phyloP scores from a whole-genome alignment of 345 rosid species.

The Eucalyptus shirleyi region DNA sequence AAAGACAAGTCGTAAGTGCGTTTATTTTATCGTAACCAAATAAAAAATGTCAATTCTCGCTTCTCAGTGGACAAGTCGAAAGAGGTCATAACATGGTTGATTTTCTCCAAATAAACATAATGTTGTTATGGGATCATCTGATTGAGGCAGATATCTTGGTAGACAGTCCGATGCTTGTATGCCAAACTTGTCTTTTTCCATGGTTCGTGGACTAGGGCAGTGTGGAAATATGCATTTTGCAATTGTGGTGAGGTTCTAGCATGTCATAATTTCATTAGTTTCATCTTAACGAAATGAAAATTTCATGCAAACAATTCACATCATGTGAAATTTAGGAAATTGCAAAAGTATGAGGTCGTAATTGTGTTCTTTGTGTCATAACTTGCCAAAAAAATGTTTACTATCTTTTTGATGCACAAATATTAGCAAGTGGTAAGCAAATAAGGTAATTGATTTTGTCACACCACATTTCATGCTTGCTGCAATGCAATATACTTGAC shows the following conservation, averaged over 20 bases:
- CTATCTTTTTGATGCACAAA: neutral
- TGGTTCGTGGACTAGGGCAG: neutral
- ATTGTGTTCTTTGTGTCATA: neutral
- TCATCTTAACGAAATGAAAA: neutral
- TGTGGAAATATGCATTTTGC: neutral
- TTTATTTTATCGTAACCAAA: neutral
- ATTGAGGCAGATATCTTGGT: neutral
- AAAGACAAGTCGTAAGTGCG: neutral
- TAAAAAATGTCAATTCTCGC: neutral
- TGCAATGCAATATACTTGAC: neutral
- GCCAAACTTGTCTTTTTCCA: neutral
- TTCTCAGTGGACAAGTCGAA: neutral
- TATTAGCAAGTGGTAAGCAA: neutral
- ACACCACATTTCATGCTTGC: fast-evolving
- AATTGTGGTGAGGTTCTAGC: neutral
- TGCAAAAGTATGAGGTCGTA: neutral
- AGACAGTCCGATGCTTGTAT: neutral
- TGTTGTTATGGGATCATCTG: neutral
- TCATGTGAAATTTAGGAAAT: neutral
- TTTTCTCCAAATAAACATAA: neutral
- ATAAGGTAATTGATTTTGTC: neutral
- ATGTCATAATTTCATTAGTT: neutral
- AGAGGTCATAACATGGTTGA: neutral
- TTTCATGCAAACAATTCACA: neutral
- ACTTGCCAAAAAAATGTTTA: fast-evolving